Evolutionary conservation across 2,329 filamentous ascomycete species (phyloP), one percentile per base, ranked within the genome.

Genomic region (Madurella mycetomatis): DNA sequence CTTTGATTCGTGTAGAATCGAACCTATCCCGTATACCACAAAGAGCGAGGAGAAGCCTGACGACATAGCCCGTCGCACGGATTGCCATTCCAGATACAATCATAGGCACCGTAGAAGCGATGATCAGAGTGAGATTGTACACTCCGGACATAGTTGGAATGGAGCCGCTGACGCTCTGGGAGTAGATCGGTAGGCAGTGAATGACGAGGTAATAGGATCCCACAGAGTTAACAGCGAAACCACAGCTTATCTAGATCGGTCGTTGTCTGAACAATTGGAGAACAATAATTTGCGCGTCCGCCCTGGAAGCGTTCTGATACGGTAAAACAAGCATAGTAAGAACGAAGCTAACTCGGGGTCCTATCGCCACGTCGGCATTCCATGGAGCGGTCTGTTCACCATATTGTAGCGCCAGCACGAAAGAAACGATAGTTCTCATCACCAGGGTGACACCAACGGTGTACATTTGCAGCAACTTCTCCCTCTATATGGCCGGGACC

Each of bases 131-230:
- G 34, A 37, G 13, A 9, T 12, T 37, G 34, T 11, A 37, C 34
- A 37, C 34, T 12, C 34, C 34, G 11, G 13, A 15, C 11, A 37
- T 37, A 11, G 13, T 11, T 9, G 34, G 34, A 15, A 11, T 37
- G 13, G 34, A 37, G 34, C 34, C 34, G 13, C 34, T 37, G 34
- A 37, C 34, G 11, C 11, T 12, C 34, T 37, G 34, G 34, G 11
- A 37, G 34, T 37, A 37, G 34, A 37, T 37, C 4, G 34, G 34
- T 9, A 37, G 34, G 34, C 4, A 12, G 13, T 37, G 11, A 37
- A 37, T 11, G 13, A 37, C 11, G 34, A 15, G 25, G 70, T 72
- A 4, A 15, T 37, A 37, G 34, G 34, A 37, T 11, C 9, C 34
- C 11, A 37, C 9, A 9, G 11, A 37, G 34, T 5, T 11, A 15